Evolutionary conservation across 345 rosid species (phyloP).

Genomic region (Eucalyptus shirleyi): DNA sequence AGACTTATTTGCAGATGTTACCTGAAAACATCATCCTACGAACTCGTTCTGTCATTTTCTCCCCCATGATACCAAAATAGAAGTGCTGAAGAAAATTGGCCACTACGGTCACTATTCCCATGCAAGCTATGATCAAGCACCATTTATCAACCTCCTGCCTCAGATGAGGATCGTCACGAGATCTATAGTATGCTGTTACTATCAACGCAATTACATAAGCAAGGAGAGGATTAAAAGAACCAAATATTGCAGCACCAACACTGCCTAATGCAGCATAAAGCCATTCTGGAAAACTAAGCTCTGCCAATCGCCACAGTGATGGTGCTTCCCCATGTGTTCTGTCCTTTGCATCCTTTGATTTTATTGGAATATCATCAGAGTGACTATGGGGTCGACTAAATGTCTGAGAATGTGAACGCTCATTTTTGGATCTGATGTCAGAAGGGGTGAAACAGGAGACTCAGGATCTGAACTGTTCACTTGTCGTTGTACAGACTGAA

Average conservation of each 20-base stretch:
- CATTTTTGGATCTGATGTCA: slow-evolving; percentile 93
- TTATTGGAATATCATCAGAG: slow-evolving; percentile 51
- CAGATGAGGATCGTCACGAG: slow-evolving; percentile 20
- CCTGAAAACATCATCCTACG: slow-evolving; percentile 99
- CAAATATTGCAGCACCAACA: slow-evolving; percentile 97
- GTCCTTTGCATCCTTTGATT: slow-evolving; percentile 39
- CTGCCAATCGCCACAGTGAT: slow-evolving; percentile 83
- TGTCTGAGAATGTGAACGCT: slow-evolving; percentile 96
- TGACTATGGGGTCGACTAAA: slow-evolving; percentile 90
- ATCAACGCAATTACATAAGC: slow-evolving; percentile 88
- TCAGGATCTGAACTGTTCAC: slow-evolving; percentile 93
- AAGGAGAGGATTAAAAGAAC: slow-evolving; percentile 95
- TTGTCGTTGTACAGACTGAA: slow-evolving; percentile 50
- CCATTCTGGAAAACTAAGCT: slow-evolving; percentile 98
- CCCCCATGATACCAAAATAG: slow-evolving; percentile 99
- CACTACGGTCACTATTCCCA: slow-evolving; percentile 96
- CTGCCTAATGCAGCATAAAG: slow-evolving; percentile 97
- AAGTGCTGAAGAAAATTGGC: slow-evolving; percentile 98
- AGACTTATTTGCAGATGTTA: neutral
- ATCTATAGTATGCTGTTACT: slow-evolving; percentile 65
- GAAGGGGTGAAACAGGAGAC: slow-evolving; percentile 95
- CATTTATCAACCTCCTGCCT: slow-evolving; percentile 80
- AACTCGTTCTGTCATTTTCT: slow-evolving; percentile 97
- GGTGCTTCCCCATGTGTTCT: slow-evolving; percentile 48
- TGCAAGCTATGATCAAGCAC: slow-evolving; percentile 97